phyloP scores from a whole-genome alignment of 768 basidiomycete species.

The Punctularia strigosozonata region DNA sequence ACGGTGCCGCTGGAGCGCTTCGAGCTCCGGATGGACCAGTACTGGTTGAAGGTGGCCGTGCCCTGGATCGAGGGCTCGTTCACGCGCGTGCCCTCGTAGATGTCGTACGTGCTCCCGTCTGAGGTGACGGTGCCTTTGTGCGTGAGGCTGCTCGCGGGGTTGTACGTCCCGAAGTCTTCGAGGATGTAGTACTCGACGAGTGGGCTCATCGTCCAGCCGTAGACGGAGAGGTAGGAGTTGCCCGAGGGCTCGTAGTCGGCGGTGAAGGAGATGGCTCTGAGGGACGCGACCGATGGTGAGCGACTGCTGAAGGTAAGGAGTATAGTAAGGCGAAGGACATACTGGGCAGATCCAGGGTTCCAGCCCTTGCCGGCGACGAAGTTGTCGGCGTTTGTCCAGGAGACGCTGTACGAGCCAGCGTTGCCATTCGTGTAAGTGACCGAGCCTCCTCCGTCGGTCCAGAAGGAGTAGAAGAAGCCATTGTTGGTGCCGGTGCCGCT shows the following conservation, averaged over 20 bases:
- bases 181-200: conserved; percentile 37
- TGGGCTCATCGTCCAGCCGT: conserved; percentile 34
- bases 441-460: conserved; percentile 19
- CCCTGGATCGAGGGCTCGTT: conserved; percentile 32
- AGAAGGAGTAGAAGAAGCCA: conserved; percentile 28
- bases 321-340: conserved; percentile 1
- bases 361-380: conserved; percentile 29
- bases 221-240: conserved; percentile 31
- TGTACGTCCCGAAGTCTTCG: conserved; percentile 28
- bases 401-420: conserved; percentile 20
- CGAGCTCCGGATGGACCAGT: conserved; percentile 30
- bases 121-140: conserved; percentile 26
- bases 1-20: conserved; percentile 17
- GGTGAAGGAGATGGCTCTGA: conserved; percentile 25
- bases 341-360: conserved; percentile 21
- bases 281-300: neutral
- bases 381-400: conserved; percentile 22
- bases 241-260: conserved; percentile 26
- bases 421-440: conserved; percentile 22
- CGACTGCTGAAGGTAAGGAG: no score
- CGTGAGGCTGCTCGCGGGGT: conserved; percentile 22
- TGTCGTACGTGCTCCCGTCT: conserved; percentile 31
- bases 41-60: conserved; percentile 33
- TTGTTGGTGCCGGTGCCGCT: conserved; percentile 19
- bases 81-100: conserved; percentile 24